Base-by-base conservation (phyloP, 805 yeast genomes). In the Hyphopichia homilentoma region DNA sequence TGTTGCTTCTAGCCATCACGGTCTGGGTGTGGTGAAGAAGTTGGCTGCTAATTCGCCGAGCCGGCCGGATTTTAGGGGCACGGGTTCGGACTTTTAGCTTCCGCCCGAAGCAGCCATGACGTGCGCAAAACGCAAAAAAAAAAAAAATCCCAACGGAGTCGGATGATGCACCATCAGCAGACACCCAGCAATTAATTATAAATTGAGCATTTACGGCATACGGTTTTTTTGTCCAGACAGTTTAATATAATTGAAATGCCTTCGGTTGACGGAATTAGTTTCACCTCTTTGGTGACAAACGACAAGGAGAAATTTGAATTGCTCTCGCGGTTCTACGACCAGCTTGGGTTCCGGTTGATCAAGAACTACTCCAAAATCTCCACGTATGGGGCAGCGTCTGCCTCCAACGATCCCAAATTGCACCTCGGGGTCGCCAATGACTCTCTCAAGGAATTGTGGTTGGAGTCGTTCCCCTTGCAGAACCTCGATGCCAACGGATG, bases 381-480 rank as follows among this genome's bases (percentile, higher is more conserved):
- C 50, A 34, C 62, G 67, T 39, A 57, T 61, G 34, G 56, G 39
- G 37, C 54, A 43, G 25, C 57, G 39, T 41, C 52, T 20, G 43
- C 41, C 13, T 36, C 40, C 16, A 45, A 45, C 37, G 49, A 52
- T 31, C 44, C 62, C 30, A 47, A 48, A 25, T 43, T 52, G 20
- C 53, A 65, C 11, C 54, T 62, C 28, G 89, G 89, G 4, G 63
- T 83, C 28, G 73, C 86, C 6, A 67, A 64, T 35, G 86, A 81
- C 41, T 81, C 89, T 1, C 48, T 80, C 30, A 73, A 68, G 41
- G 94, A 84, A 56, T 57, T 75, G 18, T 84, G 94, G 94, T 52
- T 84, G 29, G 84, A 81, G 53, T 61, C 79, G 15, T 81, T 77
- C 53, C 86, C 84, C 14, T 60, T 72, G 25, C 70, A 65, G 40